Percentiles rank a stretch among this genome's conserved stretches.
Evolutionary conservation across 352 stramenopile genomes (phyloP).

Genomic region (Globisporangium apiculatum): DNA sequence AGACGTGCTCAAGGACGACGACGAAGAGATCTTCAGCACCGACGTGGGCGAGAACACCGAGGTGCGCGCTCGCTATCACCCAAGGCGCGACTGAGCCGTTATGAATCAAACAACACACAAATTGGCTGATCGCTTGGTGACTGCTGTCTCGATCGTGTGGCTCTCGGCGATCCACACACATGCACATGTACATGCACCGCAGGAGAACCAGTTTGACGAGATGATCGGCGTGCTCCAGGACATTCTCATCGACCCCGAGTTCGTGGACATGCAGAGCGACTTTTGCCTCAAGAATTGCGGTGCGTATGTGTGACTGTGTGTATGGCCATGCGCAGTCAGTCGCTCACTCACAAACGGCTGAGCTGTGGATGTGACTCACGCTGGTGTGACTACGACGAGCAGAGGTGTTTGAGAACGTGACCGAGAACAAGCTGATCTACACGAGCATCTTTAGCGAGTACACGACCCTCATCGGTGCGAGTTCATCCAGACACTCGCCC

Average conservation of each 20-base stretch:
- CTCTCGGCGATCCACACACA: not conserved
- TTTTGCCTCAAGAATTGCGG: conserved; percentile 78
- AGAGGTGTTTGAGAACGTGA: conserved; percentile 83
- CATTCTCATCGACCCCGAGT: conserved; percentile 71
- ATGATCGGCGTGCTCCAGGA: conserved; percentile 78
- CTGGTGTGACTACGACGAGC: not conserved
- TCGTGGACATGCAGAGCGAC: conserved; percentile 68
- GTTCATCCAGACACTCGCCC: not conserved
- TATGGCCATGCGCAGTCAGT: not conserved
- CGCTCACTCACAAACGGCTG: no score
- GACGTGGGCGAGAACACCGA: conserved; percentile 65
- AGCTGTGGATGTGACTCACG: not conserved
- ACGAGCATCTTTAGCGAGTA: conserved; percentile 78
- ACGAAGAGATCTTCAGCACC: conserved; percentile 61
- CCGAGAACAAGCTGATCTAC: conserved; percentile 82
- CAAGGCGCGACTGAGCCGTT: no score
- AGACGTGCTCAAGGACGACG: conserved; percentile 32
- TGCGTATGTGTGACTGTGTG: conserved; percentile 14
- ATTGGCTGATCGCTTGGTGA: no score
- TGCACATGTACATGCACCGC: no score
- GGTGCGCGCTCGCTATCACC: conserved; percentile 10
- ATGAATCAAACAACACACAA: not conserved
- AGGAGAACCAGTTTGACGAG: conserved; percentile 71
- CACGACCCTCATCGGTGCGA: conserved; percentile 64
- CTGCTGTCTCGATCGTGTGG: no score